Evolutionary conservation across 192 early-diverging fungal species (phyloP).

Genomic region (Coemansia sp.): DNA sequence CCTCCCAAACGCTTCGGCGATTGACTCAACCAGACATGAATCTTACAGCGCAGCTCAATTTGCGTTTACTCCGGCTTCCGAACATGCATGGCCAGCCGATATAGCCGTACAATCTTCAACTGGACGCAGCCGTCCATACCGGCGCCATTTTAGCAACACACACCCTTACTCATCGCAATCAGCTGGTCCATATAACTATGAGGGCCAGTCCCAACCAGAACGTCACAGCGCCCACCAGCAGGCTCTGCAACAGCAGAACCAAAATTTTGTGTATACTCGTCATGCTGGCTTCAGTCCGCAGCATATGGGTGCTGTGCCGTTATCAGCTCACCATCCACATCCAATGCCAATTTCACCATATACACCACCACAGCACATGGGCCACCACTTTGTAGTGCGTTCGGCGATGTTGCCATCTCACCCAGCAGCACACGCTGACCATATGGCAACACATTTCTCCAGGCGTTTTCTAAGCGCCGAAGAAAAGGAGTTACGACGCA

Average conservation of each 20-base stretch:
- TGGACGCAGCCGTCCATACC: neutral
- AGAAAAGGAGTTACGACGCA: constrained; percentile 70
- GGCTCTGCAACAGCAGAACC: neutral
- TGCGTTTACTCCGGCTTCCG: neutral
- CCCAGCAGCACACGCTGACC: neutral
- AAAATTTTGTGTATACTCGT: neutral
- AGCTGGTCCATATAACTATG: neutral
- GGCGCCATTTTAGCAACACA: neutral
- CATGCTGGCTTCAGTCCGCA: neutral
- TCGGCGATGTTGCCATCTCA: neutral
- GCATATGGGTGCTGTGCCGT: neutral
- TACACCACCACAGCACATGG: neutral
- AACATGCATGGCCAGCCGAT: neutral
- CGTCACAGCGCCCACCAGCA: constrained; percentile 1
- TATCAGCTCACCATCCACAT: neutral
- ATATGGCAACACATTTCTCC: neutral
- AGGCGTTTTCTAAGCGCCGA: constrained; percentile 44
- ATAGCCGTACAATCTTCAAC: neutral
- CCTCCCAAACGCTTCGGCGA: neutral
- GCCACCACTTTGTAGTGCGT: neutral
- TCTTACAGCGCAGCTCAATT: neutral
- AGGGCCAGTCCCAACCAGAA: neutral
- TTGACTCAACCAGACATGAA: neutral
- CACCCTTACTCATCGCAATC: neutral
- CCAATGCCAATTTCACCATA: neutral